Conservation (phyloP, 2,329 filamentous ascomycete genomes). For the Neofusicoccum kwambonambiense region DNA sequence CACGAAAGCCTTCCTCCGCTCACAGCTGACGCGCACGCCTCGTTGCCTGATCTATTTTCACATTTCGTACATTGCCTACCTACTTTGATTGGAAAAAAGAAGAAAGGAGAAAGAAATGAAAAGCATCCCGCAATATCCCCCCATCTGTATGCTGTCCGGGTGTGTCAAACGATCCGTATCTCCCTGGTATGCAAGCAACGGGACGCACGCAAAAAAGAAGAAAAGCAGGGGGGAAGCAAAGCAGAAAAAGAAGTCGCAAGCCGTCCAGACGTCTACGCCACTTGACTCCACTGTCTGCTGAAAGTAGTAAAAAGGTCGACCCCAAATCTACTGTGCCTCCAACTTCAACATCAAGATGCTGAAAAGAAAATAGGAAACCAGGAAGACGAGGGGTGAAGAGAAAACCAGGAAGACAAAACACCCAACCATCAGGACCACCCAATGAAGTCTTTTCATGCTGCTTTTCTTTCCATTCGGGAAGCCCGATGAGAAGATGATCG, state of each 20-base stretch:
- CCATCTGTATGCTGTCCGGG: too few species aligned
- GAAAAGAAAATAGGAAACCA: too few species aligned
- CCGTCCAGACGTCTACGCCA: neutral
- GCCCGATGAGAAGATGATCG: neutral
- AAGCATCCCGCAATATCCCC: too few species aligned
- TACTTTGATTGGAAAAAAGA: neutral
- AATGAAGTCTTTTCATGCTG: neutral
- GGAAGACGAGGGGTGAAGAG: too few species aligned
- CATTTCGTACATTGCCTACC: neutral
- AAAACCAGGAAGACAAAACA: neutral
- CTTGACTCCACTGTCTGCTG: neutral
- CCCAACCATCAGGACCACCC: neutral
- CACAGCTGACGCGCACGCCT: too few species aligned
- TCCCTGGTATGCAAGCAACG: neutral
- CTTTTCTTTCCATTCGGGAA: neutral
- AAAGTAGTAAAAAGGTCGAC: too few species aligned
- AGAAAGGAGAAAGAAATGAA: neutral
- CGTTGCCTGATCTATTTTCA: neutral
- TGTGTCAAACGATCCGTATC: neutral
- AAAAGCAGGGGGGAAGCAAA: neutral
- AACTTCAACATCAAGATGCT: too few species aligned
- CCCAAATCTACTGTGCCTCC: too few species aligned
- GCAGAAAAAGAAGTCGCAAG: neutral
- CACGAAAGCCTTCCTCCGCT: too few species aligned
- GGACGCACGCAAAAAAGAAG: neutral